A percentile compares a stretch with the other conserved stretches of the same genome.
phyloP scores from a whole-genome alignment of 78 protist genomes.

The Dictyostelium capitatum region DNA sequence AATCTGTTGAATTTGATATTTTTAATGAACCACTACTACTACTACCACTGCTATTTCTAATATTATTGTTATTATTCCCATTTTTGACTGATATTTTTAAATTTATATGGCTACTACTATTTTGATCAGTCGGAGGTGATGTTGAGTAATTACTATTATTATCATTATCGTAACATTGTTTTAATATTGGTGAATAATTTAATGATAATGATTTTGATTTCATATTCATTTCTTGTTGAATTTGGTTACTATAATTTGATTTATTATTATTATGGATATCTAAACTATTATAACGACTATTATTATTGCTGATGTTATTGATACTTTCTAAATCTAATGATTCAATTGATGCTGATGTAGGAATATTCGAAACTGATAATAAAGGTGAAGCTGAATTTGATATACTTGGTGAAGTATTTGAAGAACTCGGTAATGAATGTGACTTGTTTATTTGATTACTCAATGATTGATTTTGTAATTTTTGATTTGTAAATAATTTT shows the following conservation, averaged over 20 bases:
- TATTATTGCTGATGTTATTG: background rate
- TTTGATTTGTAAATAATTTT: constrained; percentile 7
- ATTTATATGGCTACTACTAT: background rate
- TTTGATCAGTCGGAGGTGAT: background rate
- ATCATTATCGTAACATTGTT: background rate
- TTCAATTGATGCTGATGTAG: background rate
- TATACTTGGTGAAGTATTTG: constrained; percentile 12
- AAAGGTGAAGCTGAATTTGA: background rate
- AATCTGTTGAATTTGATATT: constrained; percentile 6
- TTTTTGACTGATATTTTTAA: background rate
- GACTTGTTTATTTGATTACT: background rate
- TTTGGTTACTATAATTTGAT: no score
- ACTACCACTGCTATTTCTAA: background rate
- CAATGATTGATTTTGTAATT: background rate
- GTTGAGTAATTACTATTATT: background rate
- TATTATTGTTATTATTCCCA: background rate
- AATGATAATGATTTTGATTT: constrained; percentile 7
- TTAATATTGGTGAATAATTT: background rate
- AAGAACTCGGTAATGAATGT: constrained; percentile 20
- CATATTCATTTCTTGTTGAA: background rate
- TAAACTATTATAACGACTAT: background rate
- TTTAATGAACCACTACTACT: background rate
- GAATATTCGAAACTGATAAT: background rate
- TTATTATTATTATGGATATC: no score
- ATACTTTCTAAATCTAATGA: constrained; percentile 12